Conservation (phyloP, 2,329 filamentous ascomycete species). For the Diaporthe sp. region DNA sequence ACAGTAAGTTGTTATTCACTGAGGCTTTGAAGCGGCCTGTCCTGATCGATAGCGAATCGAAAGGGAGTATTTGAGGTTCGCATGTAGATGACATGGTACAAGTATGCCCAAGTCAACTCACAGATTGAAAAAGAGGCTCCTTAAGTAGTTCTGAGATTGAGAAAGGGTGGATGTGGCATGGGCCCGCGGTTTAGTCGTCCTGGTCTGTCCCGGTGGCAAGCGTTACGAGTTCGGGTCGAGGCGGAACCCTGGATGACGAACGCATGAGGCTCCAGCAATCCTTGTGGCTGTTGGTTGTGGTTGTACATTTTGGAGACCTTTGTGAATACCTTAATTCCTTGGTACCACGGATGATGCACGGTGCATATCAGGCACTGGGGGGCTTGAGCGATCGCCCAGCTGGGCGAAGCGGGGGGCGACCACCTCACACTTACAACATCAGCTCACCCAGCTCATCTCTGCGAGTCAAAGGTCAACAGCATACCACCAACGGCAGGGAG, state of each 20-base stretch:
- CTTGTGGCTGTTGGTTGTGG: background rate
- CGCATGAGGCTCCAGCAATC: background rate
- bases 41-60: too few relatives aligned
- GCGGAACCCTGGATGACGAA: too few relatives aligned
- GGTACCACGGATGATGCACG: conserved; percentile 13
- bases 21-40: background rate
- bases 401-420: background rate
- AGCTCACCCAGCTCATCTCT: conserved; percentile 10
- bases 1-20: background rate
- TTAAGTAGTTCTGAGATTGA: background rate
- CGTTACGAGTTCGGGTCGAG: background rate
- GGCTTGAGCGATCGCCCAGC: conserved; percentile 13
- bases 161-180: background rate
- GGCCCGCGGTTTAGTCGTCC: background rate
- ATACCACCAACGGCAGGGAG: background rate
- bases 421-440: background rate
- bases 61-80: background rate
- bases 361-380: background rate
- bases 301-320: background rate
- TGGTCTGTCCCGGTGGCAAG: background rate
- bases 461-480: background rate
- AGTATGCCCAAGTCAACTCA: background rate
- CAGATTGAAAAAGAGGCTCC: background rate
- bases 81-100: background rate
- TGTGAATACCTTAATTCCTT: conserved; percentile 8